Evolutionary conservation across 2,329 filamentous ascomycete genomes (phyloP).

Genomic region (Fusarium guadeloupense): DNA sequence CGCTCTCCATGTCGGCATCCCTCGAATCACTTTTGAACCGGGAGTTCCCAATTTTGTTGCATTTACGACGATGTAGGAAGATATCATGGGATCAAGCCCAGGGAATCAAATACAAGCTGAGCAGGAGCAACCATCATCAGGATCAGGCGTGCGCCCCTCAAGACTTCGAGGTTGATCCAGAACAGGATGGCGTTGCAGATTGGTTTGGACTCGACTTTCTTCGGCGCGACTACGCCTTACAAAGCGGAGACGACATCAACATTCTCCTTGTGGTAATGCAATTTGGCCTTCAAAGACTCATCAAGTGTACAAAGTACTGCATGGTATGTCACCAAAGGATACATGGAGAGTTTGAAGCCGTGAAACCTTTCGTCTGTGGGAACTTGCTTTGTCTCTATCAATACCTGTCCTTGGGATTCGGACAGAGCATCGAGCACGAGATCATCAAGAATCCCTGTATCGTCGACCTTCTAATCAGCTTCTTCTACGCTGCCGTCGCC

Average conservation of each 20-base stretch:
- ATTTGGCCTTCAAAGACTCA: constrained; percentile 79
- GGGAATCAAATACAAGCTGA: constrained; percentile 13
- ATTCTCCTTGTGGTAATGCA: constrained; percentile 72
- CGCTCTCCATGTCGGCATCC: constrained; percentile 76
- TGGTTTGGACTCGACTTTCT: constrained; percentile 28
- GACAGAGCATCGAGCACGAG: constrained; percentile 85
- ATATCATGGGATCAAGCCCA: constrained; percentile 67
- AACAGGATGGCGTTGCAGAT: constrained; percentile 5
- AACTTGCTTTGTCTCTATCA: constrained; percentile 83
- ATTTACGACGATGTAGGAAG: constrained; percentile 61
- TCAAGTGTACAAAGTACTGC: constrained; percentile 86
- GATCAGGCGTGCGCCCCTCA: not conserved
- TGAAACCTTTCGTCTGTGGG: constrained; percentile 84
- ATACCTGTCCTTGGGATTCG: constrained; percentile 86
- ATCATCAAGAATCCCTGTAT: constrained; percentile 81
- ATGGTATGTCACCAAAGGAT: constrained; percentile 81
- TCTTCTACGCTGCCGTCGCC: constrained; percentile 74
- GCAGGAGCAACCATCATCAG: constrained; percentile 8
- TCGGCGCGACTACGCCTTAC: constrained; percentile 45
- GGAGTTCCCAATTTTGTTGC: constrained; percentile 70
- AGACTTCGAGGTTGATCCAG: not conserved
- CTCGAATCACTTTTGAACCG: constrained; percentile 69
- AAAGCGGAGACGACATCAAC: constrained; percentile 52
- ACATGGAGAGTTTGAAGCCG: constrained; percentile 69
- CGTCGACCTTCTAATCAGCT: constrained; percentile 83